Base-by-base conservation (phyloP, 495 filamentous ascomycete genomes). In the Aspergillus haitiensis region DNA sequence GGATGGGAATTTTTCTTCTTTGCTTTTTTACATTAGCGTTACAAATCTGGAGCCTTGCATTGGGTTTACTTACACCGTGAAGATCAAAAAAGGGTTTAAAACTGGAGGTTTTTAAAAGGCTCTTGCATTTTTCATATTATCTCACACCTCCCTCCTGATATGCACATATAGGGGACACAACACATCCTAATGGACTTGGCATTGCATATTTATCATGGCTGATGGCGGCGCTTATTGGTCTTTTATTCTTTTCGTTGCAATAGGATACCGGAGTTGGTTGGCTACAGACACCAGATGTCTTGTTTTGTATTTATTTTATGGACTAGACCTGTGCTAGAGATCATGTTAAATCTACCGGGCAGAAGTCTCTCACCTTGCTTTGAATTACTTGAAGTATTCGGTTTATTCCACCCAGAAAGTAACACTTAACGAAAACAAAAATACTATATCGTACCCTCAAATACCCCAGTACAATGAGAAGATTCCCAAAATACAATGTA, bases 1-100 rank as follows among this genome's bases (percentile, higher is more conserved):
- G 18, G 15, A 45, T 5, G 36, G 45, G 21, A 21, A 18, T n/a
- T 47, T 47, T 47, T n/a, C 40, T 13, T 31, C 8, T 12, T 57
- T 50, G 13, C 21, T 42, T 13, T 51, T 32, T 51, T 31, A 36
- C 56, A 52, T 40, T 52, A 27, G 59, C 18, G 31, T 62, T 56
- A 52, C 49, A 57, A 48, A 46, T 9, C 21, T n/a, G 48, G 48
- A 34, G 21, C 4, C 48, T 34, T 51, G 11, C 48, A 34, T 34
- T 51, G 55, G 54, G 42, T 46, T 47, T 56, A 31, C 15, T 39
- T 27, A 33, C 37, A 40, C n/a, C 21, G 21, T 27, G 1, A 27
- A 27, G 21, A 27, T 56, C n/a, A 46, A 52, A 52, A 40, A 42
- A 10, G 33, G 47, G 47, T 2, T 9, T 16, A 47, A 34, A 33